phyloP scores from a whole-genome alignment of 148 eudicot genomes.

The Tetragonia tetragonoides region DNA sequence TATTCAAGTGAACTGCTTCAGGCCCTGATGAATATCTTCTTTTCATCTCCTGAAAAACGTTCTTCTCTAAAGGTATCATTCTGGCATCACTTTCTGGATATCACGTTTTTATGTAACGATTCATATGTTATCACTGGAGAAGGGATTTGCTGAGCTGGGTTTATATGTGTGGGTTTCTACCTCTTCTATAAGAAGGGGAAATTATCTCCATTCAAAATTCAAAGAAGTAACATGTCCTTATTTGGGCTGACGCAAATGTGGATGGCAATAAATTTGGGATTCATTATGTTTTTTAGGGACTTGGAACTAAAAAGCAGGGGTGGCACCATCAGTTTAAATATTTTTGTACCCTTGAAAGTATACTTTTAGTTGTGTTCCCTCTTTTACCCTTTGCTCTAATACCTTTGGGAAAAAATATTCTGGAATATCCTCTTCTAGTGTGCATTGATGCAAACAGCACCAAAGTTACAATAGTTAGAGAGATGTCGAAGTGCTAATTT shows the following conservation, averaged over 20 bases:
- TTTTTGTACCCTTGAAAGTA: too few species aligned
- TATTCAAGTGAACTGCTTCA: conserved; percentile 60
- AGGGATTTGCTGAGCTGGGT: too few species aligned
- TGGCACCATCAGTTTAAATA: too few species aligned
- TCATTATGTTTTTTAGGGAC: not conserved
- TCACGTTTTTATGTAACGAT: not conserved
- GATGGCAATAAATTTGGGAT: not conserved
- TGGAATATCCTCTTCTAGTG: too few species aligned
- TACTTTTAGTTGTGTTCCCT: too few species aligned
- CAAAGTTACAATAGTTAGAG: too few species aligned
- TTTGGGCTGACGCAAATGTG: not conserved
- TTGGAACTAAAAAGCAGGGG: not conserved
- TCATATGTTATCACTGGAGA: not conserved
- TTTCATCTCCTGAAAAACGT: conserved; percentile 50
- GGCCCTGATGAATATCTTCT: conserved; percentile 48
- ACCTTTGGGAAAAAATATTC: too few species aligned
- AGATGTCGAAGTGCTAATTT: too few species aligned
- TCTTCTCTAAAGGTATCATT: conserved; percentile 53
- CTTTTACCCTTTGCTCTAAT: too few species aligned
- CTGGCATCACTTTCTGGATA: conserved; percentile 7
- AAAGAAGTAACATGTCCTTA: not conserved
- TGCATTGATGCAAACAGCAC: too few species aligned
- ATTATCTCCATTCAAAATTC: too few species aligned
- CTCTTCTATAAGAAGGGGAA: not conserved
- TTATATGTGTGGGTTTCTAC: not conserved